Evolutionary conservation across 164 flowering plant genomes (phyloP).

Genomic region (Kalanchoe fedtschenkoi): DNA sequence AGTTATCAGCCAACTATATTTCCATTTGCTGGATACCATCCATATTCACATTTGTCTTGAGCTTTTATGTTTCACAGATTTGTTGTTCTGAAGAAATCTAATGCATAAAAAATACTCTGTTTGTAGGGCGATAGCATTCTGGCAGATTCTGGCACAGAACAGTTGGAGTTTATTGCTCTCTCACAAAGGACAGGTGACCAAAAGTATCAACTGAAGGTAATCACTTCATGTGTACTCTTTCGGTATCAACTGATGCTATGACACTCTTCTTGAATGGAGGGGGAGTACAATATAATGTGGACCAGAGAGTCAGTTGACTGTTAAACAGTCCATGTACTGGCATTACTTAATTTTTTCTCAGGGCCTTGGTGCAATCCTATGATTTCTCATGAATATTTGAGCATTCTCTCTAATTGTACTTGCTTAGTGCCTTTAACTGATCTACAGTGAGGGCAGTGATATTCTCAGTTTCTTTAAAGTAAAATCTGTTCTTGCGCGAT

Average conservation of each 20-base stretch:
- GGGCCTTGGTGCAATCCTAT: neutral
- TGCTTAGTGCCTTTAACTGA: neutral
- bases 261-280: neutral
- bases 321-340: neutral
- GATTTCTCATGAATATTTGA: neutral
- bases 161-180: conserved; percentile 92
- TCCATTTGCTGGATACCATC: neutral
- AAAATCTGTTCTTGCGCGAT: neutral
- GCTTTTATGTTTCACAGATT: neutral
- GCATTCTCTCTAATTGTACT: neutral
- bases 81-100: neutral
- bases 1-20: neutral
- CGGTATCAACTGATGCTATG: too few relatives aligned
- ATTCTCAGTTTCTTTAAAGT: neutral
- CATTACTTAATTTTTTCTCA: neutral
- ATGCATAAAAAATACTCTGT: neutral
- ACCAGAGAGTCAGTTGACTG: neutral
- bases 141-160: conserved; percentile 98
- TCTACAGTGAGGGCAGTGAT: neutral
- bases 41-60: neutral
- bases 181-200: conserved; percentile 93
- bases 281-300: neutral
- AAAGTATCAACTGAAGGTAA: conserved; percentile 84
- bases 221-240: neutral
- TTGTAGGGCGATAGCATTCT: conserved; percentile 74